Evolutionary conservation across 768 basidiomycete genomes (phyloP).

Genomic region (Russula sp.): DNA sequence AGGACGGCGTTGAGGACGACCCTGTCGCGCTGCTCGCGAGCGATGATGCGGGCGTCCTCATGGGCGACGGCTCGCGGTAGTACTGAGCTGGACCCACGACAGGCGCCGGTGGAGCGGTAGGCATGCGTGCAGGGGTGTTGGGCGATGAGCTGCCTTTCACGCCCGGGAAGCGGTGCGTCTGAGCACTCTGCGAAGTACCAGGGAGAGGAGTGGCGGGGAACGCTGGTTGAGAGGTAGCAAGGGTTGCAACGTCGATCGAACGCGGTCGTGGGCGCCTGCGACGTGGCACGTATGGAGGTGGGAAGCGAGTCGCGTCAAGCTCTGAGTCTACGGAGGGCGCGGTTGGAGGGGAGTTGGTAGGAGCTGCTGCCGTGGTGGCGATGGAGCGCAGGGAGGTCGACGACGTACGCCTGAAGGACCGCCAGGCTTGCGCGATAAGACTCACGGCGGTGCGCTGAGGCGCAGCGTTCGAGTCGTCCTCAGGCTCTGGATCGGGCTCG

Average conservation of each 20-base stretch:
- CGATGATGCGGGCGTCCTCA: neutral
- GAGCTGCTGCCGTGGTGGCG: neutral
- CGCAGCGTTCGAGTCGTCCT: constrained; percentile 30
- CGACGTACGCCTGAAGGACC: constrained; percentile 15
- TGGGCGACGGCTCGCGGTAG: neutral
- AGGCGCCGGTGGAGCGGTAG: neutral
- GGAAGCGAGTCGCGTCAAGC: neutral
- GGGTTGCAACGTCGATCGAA: constrained; percentile 10
- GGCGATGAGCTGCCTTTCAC: neutral
- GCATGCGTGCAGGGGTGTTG: neutral
- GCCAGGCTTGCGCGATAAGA: constrained; percentile 23
- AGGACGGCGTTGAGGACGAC: neutral
- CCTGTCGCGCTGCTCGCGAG: neutral
- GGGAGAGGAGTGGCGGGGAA: neutral
- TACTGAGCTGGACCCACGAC: neutral
- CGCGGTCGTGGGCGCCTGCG: constrained; percentile 14
- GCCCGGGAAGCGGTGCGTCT: neutral
- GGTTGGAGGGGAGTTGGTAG: neutral
- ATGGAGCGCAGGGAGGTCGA: constrained; percentile 11
- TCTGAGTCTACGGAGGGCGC: neutral
- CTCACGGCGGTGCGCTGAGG: constrained; percentile 27
- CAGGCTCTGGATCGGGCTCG: constrained; percentile 37
- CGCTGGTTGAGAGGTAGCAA: neutral
- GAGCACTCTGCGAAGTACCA: neutral
- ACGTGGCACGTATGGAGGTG: constrained; percentile 10